Evolutionary conservation across 805 yeast genomes (phyloP).

Genomic region (Pichia manshurica): DNA sequence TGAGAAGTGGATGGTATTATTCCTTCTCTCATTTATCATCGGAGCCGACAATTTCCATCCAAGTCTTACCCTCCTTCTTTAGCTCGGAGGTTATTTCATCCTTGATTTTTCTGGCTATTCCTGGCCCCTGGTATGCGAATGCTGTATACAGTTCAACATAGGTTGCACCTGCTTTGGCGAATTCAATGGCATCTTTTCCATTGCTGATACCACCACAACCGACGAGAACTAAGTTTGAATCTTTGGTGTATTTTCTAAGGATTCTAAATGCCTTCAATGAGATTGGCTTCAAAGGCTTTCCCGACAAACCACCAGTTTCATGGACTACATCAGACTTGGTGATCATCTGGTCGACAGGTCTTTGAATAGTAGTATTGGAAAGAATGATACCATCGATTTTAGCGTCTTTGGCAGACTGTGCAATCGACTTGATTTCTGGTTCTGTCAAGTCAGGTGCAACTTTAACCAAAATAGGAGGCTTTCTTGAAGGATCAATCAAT

Average conservation of each 20-base stretch:
- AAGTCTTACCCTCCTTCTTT: conserved; percentile 68
- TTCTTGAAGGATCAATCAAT: conserved; percentile 33
- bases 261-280: conserved; percentile 65
- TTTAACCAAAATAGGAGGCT: conserved; percentile 82
- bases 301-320: conserved; percentile 86
- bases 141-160: conserved; percentile 83
- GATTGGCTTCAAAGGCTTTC: conserved; percentile 81
- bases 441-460: conserved; percentile 90
- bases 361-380: conserved; percentile 84
- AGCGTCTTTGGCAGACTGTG: conserved; percentile 68
- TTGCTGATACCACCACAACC: conserved; percentile 94
- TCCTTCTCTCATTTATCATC: conserved; percentile 36
- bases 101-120: conserved; percentile 58
- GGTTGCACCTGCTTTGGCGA: conserved; percentile 91
- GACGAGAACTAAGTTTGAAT: conserved; percentile 63
- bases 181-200: conserved; percentile 86
- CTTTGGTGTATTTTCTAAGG: conserved; percentile 73
- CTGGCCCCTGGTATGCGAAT: conserved; percentile 91
- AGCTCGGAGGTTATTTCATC: conserved; percentile 56
- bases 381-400: conserved; percentile 87
- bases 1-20: conserved; percentile 4
- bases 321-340: conserved; percentile 41
- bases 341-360: conserved; percentile 55
- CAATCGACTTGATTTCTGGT: conserved; percentile 75
- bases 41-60: conserved; percentile 73